Conservation (phyloP, 2,329 filamentous ascomycete genomes). For the Aspergillus flavus region DNA sequence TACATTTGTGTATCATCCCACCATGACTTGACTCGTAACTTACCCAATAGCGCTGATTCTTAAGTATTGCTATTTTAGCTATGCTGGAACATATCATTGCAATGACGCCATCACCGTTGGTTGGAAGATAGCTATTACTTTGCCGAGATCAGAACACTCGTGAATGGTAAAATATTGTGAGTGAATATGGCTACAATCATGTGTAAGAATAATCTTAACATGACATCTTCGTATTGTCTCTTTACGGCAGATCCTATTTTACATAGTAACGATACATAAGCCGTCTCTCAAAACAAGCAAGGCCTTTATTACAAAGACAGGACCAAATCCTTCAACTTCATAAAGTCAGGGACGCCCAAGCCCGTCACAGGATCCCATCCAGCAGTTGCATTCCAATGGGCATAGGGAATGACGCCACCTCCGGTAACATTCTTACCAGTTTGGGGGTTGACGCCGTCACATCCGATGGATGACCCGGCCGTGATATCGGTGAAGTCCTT, state of each 20-base stretch:
- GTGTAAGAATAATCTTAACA: background rate
- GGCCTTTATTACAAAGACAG: background rate
- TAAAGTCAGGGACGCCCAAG: constrained; percentile 33
- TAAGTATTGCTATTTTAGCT: too few relatives aligned
- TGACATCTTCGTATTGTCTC: background rate
- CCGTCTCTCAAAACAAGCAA: background rate
- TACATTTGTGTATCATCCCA: too few relatives aligned
- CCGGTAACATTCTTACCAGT: constrained; percentile 20
- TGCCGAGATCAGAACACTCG: too few relatives aligned
- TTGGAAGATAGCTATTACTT: too few relatives aligned
- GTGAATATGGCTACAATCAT: too few relatives aligned
- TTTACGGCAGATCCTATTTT: background rate
- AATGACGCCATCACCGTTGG: too few relatives aligned
- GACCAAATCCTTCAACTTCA: background rate
- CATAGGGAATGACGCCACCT: constrained; percentile 27
- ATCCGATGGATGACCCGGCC: constrained; percentile 37
- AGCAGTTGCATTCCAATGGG: constrained; percentile 33
- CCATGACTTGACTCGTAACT: too few relatives aligned
- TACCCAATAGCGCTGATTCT: too few relatives aligned
- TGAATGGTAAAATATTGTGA: too few relatives aligned
- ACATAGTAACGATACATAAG: background rate
- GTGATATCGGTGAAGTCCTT: constrained; percentile 53
- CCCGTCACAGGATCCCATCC: constrained; percentile 49
- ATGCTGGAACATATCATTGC: too few relatives aligned
- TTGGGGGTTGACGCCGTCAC: constrained; percentile 36